Evolutionary conservation across 495 filamentous ascomycete genomes (phyloP), one percentile per base, ranked within the genome.

Genomic region (Penicillium robsamsonii): DNA sequence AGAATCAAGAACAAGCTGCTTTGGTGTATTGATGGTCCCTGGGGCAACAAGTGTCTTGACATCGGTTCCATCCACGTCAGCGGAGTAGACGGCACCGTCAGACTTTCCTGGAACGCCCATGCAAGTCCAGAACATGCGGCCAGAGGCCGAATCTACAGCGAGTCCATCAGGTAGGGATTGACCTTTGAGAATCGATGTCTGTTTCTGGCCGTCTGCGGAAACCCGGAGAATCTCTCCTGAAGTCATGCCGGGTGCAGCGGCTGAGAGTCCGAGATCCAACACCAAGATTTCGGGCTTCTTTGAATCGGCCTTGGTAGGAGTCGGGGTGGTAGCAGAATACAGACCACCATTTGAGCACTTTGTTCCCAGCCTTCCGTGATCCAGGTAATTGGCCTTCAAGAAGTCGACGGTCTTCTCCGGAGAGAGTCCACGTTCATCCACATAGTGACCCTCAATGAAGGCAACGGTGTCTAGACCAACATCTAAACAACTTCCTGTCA

Each of bases 381-480:
- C 55, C 45, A 81, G 59, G 60, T 74, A 81, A n/a, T 69, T 62
- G 15, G 59, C 62, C 29, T 72, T 62, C 15, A 81, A 61, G 29
- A 57, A 81, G 45, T 70, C 59, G 10, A 81, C 61, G 0, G 71
- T 75, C 13, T 66, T 62, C 18, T 64, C 65, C 0, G 59, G 10
- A 6, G 65, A 63, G 1, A 82, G 66, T 5, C 65, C 67, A 13
- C 79, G 73, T 55, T 80, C 78, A 11, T 68, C n/a, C 25, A 80
- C 67, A 56, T 76, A 76, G 47, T 76, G 69, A 3, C 57, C 42
- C 50, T 78, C 75, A 38, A 78, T 76, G 35, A 70, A 68, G 3
- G 70, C 67, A 11, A 84, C 75, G 0, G 80, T 83, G 48, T 83
- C 80, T 4, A 84, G 68, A 6, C 81, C 80, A 24, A 84, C 70